Percentiles rank a stretch among this genome's conserved stretches.
phyloP scores from a whole-genome alignment of 352 stramenopile genomes.

The Phytophthora hybrid region DNA sequence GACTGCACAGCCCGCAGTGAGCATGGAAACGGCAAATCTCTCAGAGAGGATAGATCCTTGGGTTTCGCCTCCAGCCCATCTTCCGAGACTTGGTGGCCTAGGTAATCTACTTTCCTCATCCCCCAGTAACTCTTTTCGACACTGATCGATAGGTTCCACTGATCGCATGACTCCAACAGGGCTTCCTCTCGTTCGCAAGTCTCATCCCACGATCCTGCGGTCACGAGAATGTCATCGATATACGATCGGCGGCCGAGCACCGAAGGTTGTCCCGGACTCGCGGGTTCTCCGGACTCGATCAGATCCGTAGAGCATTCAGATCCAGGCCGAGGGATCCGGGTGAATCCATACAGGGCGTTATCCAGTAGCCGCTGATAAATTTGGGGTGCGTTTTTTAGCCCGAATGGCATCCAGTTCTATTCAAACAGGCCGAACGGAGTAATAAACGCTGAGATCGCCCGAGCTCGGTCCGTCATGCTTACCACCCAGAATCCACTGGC shows the following conservation, averaged over 20 bases:
- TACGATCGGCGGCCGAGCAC: background rate
- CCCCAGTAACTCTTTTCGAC: background rate
- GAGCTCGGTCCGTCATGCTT: background rate
- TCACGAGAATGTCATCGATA: background rate
- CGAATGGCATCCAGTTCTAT: background rate
- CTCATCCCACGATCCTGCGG: background rate
- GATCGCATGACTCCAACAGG: background rate
- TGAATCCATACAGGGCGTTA: background rate
- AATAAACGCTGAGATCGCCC: background rate
- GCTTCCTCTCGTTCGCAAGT: background rate
- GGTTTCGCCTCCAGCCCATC: background rate
- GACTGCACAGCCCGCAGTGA: no score
- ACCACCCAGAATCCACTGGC: background rate
- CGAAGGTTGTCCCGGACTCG: background rate
- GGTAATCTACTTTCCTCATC: background rate
- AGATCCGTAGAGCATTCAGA: background rate
- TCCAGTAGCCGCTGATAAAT: background rate
- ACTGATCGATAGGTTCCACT: background rate
- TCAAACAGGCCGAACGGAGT: background rate
- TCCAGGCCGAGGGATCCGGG: background rate
- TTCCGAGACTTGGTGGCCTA: background rate
- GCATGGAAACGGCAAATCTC: no score
- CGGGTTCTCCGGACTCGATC: background rate
- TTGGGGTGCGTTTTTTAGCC: background rate
- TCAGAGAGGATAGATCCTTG: no score